These are phyloP conservation scores for Vanrija sp. DNA, from an alignment of 1,284 basidiomycete species.

Conservation along the genomic window DNA sequence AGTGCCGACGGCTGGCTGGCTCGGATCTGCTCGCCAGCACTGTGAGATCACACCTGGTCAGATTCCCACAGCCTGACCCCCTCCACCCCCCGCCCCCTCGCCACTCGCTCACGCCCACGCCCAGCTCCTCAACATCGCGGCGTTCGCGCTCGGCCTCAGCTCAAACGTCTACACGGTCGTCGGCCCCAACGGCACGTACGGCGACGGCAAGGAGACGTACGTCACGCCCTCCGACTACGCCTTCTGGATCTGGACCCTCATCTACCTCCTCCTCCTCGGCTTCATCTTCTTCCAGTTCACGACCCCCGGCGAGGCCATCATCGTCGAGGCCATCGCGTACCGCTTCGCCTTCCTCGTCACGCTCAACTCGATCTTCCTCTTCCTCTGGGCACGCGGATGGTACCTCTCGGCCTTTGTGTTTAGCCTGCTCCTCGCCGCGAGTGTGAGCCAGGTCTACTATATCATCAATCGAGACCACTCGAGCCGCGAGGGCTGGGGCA, in stretches of 20 bases:
- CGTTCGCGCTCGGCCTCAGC: slow-evolving; percentile 14
- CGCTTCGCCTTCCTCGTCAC: slow-evolving; percentile 78
- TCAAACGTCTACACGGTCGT: slow-evolving; percentile 63
- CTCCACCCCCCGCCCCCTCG: neutral
- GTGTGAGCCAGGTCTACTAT: slow-evolving; percentile 75
- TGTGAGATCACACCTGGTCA: too few species aligned
- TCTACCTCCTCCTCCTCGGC: slow-evolving; percentile 80
- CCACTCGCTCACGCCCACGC: neutral
- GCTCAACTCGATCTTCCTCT: slow-evolving; percentile 80
- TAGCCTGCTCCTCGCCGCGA: slow-evolving; percentile 62
- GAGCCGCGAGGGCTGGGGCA: slow-evolving; percentile 58
- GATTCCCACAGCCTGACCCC: too few species aligned
- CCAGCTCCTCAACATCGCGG: slow-evolving; percentile 66
- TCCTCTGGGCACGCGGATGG: slow-evolving; percentile 61
- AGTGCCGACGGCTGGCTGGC: too few species aligned
- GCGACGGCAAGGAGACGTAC: slow-evolving; percentile 15
- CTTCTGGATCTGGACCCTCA: slow-evolving; percentile 56
- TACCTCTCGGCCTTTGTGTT: slow-evolving; percentile 81
- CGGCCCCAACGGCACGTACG: slow-evolving; percentile 59
- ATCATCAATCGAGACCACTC: slow-evolving; percentile 77
- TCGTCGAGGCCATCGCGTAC: slow-evolving; percentile 84
- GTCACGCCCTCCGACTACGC: slow-evolving; percentile 17
- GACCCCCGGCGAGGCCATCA: slow-evolving; percentile 63
- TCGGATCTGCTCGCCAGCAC: too few species aligned
- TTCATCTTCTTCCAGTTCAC: slow-evolving; percentile 84